A percentile compares a stretch with the other conserved stretches of the same genome.
Conservation (phyloP, 1,139 yeast genomes). For the Candida buenavistaensis region DNA sequence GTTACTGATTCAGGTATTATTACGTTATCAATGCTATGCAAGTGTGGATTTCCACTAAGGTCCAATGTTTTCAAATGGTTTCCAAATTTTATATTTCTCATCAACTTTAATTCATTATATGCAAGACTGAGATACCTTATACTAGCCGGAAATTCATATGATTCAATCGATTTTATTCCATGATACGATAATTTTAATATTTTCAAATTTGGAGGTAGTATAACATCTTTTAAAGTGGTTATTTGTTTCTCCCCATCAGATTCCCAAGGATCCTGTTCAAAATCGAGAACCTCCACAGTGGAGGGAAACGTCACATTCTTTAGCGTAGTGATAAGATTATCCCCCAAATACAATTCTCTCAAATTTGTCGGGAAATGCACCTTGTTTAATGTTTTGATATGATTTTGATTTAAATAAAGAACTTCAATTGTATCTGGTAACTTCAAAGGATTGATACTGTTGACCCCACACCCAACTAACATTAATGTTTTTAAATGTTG, state of each 20-base stretch:
- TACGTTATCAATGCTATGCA: constrained; percentile 39
- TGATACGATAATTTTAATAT: constrained; percentile 43
- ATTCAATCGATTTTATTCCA: constrained; percentile 39
- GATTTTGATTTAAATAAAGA: constrained; percentile 39
- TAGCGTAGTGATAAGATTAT: constrained; percentile 44
- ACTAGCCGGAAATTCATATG: constrained; percentile 39
- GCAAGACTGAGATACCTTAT: constrained; percentile 36
- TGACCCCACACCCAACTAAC: constrained; percentile 44
- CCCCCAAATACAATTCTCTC: constrained; percentile 41
- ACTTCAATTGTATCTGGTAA: constrained; percentile 42
- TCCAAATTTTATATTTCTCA: constrained; percentile 40
- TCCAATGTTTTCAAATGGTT: constrained; percentile 35
- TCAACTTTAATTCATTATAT: constrained; percentile 41
- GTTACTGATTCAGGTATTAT: constrained; percentile 38
- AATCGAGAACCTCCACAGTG: constrained; percentile 38
- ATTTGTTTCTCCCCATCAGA: constrained; percentile 42
- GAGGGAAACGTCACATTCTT: constrained; percentile 46
- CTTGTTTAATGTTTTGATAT: constrained; percentile 47
- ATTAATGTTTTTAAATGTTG: constrained; percentile 30
- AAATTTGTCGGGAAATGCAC: constrained; percentile 41
- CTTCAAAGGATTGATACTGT: constrained; percentile 47
- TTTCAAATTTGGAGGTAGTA: constrained; percentile 37
- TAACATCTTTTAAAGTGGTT: constrained; percentile 44
- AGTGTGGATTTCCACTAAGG: constrained; percentile 46
- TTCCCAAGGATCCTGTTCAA: constrained; percentile 44